Base-by-base conservation (phyloP, 176 grass and related monocot species). In the Cymbopogon citratus region DNA sequence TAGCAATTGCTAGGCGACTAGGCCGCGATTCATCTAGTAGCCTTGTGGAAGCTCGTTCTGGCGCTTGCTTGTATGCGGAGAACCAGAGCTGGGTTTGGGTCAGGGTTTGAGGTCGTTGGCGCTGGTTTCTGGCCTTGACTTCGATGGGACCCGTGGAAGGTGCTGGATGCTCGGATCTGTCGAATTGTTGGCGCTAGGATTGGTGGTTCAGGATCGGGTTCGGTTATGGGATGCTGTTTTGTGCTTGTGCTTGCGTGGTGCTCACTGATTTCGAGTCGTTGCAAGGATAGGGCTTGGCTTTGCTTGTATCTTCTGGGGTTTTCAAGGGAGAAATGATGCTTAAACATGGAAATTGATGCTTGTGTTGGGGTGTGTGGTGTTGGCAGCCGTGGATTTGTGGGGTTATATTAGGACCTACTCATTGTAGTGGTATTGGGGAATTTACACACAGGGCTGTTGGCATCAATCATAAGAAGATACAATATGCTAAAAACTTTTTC, bases 101-200 rank as follows among this genome's bases (percentile, higher is more conserved):
- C 14, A n/a, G 34, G 66, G 41, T 18, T 76, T 80, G 64, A 10
- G 25, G 38, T 27, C 1, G 60, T 14, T 34, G 5, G 27, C 39
- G 3, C 41, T 44, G 6, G 72, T 59, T 75, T 76, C 52, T 52
- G 52, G 10, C 3, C 16, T 23, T 29, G 44, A 43, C 52, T 71
- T 76, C 51, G 6, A 66, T 39, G 43, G 15, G 7, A 39, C 36
- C 12, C 26, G 18, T n/a, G 9, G 19, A 16, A 41, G 3, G 4
- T 29, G 73, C n/a, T 82, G 87, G 59, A 14, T 61, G 64, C 77
- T 73, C 64, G 60, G 88, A 85, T 85, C 78, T 78, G 66, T 8
- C 13, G 8, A 66, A 5, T 19, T 46, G 29, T 44, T 34, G 79
- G 54, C 25, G 45, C 35, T 77, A 66, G 74, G 66, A 49, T 31